These are phyloP conservation scores for Tetrahymena thermophila DNA, from an alignment of 73 alveolate species.

Conservation along the genomic window DNA sequence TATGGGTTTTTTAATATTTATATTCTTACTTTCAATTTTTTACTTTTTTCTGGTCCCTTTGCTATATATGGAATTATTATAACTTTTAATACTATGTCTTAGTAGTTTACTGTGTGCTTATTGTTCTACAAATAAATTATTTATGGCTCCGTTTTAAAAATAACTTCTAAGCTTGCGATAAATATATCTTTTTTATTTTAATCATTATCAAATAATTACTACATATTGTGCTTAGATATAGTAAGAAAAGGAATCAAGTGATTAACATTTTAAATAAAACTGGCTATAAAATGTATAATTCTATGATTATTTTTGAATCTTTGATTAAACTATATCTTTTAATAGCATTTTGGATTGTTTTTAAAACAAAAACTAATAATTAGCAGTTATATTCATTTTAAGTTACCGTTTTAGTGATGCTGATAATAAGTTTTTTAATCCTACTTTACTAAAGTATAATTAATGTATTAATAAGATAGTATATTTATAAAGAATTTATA, in stretches of 20 bases:
- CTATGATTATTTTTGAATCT: neutral
- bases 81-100: neutral
- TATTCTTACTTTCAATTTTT: neutral
- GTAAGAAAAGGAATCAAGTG: neutral
- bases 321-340: neutral
- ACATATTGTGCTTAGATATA: neutral
- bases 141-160: neutral
- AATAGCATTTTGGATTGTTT: neutral
- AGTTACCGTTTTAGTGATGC: neutral
- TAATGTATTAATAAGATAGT: neutral
- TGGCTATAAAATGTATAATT: neutral
- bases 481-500: too few relatives aligned
- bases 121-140: neutral
- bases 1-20: neutral
- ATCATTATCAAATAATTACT: neutral
- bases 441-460: neutral
- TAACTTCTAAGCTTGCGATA: neutral
- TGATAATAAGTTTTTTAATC: neutral
- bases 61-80: neutral
- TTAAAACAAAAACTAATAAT: neutral
- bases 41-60: neutral
- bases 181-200: neutral
- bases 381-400: neutral
- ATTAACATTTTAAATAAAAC: neutral
- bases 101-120: neutral